Evolutionary conservation across 2,329 filamentous ascomycete species (phyloP), one percentile per base, ranked within the genome.

Genomic region (Claviceps pusilla): DNA sequence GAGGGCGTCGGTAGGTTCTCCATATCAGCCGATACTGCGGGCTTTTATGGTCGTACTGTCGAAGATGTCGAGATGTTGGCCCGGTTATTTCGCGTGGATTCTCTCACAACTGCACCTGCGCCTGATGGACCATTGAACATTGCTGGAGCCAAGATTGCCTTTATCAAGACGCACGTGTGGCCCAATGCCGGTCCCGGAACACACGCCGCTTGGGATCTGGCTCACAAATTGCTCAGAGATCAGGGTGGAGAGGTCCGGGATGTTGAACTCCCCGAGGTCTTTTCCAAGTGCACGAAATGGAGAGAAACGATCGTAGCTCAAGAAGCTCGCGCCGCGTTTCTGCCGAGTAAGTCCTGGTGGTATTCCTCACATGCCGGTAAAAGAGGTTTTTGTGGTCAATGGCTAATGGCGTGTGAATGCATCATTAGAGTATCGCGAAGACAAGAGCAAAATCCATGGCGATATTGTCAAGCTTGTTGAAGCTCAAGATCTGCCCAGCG

Each of bases 1-100:
- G 82, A 86, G 61, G 82, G 83, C 0, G 71, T 76, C 48, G 80
- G 78, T 62, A 68, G 80, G 2, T 82, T 77, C 59, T 77, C 79
- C 0, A 65, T 79, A 1, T 78, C 73, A 1, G 69, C 81, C 6
- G 83, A 86, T 59, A 86, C 83, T 0, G 60, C 83, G 0, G 83
- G 83, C 1, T 67, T 84, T 12, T 84, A 77, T 55, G 73, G 78
- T 0, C 75, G 82, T 0, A 74, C 70, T 6, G 69, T 82, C 0
- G 74, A 74, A 1, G 83, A 86, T 55, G 63, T 87, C 0, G 66
- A 79, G 39, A 63, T 84, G 0, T 63, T 86, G 0, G 70, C 75
- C 1, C 73, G 76, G 7, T 68, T 76, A 0, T 82, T 84, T 54
- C 68, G 67, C 0, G 60, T 86, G 0, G 80, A 84, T 55, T 46